Evolutionary conservation across 139 green algal genomes (phyloP), one percentile per base, ranked within the genome.

Genomic region (Marvania coccoides): DNA sequence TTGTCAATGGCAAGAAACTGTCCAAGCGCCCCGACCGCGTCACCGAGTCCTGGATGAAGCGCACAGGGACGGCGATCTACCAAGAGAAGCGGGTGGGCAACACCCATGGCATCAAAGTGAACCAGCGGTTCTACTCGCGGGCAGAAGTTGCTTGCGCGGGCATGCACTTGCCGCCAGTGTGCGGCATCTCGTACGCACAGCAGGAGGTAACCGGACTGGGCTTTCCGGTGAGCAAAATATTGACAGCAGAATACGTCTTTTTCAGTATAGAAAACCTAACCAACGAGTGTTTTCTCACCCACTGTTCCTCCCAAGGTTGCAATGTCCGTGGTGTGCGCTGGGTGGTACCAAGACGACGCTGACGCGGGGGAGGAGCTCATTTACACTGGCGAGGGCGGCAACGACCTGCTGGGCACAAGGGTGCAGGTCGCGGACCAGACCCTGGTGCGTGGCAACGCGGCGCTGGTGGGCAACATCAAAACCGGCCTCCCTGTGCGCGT

Each of bases 371-470:
- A 70, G 31, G 54, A 77, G 45, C 42, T 86, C 24, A 64, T 58
- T 23, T 87, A 81, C 74, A 87, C 80, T 53, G 79, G 74, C 74
- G 63, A 81, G 47, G 80, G 80, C 29, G 78, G 74, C 28, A 82
- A 81, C 31, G 71, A 86, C 48, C 65, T 87, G 51, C 70, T 87
- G 57, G 67, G 74, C 34, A 70, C 76, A 29, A 74, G 63, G 5
- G 47, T 69, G 58, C 81, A 88, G 61, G 35, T 66, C 9, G 34
- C 47, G 4, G 70, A 80, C 36, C 81, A 88, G 68, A n/a, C 62
- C 36, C 60, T 83, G 36, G 45, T 62, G 48, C 33, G 58, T 0
- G 70, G 73, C 40, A 88, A 88, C 57, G 14, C 55, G 33, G 81
- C 81, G 6, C 37, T 88, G 60, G 60, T 78, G 35, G 75, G 58